Conservation (phyloP, 1,284 basidiomycete species). For the Sporisorium scitamineum region DNA sequence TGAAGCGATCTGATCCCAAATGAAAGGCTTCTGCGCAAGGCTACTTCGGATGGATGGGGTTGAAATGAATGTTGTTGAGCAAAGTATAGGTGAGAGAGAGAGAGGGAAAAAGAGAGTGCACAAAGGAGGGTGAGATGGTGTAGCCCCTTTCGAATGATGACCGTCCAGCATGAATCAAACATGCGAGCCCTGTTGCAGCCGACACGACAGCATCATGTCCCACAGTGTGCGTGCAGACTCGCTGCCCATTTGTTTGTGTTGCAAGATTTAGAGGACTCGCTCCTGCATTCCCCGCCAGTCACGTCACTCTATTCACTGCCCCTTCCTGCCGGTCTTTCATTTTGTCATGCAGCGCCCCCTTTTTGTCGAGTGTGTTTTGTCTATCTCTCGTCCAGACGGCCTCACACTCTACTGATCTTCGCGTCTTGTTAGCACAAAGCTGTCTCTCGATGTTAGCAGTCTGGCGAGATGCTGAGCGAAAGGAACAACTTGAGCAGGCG, state of each 20-base stretch:
- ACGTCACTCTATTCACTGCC: neutral
- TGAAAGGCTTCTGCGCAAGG: neutral
- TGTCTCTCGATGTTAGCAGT: too few relatives aligned
- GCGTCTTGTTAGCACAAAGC: too few relatives aligned
- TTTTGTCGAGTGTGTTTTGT: too few relatives aligned
- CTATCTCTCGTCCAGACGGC: neutral
- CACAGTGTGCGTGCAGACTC: neutral
- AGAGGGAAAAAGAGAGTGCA: too few relatives aligned
- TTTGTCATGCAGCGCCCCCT: neutral
- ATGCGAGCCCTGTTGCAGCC: neutral
- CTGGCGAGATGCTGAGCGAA: neutral
- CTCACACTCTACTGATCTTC: too few relatives aligned
- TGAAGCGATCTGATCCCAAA: neutral
- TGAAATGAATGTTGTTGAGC: neutral
- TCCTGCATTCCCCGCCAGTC: neutral
- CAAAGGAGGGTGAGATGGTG: neutral
- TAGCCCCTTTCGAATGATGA: neutral
- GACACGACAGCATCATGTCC: neutral
- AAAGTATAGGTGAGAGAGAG: too few relatives aligned
- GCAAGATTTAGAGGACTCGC: neutral
- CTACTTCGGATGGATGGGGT: neutral
- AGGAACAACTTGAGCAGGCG: neutral
- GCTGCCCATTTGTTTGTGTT: neutral
- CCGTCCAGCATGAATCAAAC: conserved; percentile 1
- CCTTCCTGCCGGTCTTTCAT: neutral